Conservation (phyloP, 352 stramenopile genomes). For the Globisporangium nagaii region DNA sequence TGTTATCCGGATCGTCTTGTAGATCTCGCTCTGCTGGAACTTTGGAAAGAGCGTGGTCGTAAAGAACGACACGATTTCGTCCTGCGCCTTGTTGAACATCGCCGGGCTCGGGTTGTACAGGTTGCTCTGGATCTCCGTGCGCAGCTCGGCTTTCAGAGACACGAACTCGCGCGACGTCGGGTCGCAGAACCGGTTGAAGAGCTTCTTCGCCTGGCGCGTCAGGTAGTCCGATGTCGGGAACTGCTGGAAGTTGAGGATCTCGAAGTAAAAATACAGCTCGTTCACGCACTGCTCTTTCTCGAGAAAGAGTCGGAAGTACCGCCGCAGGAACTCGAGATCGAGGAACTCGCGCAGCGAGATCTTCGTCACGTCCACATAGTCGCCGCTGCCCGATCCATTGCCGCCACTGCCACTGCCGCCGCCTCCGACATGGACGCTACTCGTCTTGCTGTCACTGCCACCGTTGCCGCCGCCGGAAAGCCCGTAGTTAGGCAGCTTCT, state of each 20-base stretch:
- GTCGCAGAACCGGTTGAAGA: constrained; percentile 65
- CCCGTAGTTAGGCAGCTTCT: constrained; percentile 12
- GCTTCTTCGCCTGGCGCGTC: constrained; percentile 53
- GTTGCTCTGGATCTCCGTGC: constrained; percentile 27
- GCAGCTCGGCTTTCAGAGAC: constrained; percentile 20
- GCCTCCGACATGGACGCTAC: constrained; percentile 8
- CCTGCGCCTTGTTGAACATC: constrained; percentile 68
- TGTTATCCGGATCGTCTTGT: constrained; percentile 46
- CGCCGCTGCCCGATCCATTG: constrained; percentile 5
- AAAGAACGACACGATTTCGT: constrained; percentile 68
- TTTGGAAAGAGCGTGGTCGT: constrained; percentile 61
- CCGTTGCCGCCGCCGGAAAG: neutral
- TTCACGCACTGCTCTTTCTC: constrained; percentile 69
- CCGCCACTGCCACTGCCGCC: neutral
- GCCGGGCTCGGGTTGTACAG: constrained; percentile 38
- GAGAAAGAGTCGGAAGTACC: constrained; percentile 60
- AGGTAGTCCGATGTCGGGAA: constrained; percentile 76
- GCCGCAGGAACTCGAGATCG: constrained; percentile 46
- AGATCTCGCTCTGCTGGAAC: constrained; percentile 69
- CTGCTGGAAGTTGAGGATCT: constrained; percentile 65
- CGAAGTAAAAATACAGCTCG: constrained; percentile 73
- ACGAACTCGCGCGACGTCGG: constrained; percentile 56
- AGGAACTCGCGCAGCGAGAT: constrained; percentile 59
- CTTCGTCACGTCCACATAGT: constrained; percentile 37
- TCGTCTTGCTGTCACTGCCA: constrained; percentile 5